These are phyloP conservation scores for Saccharum hybrid DNA, from an alignment of 202 grass and related monocot genomes.

Conservation along the genomic window DNA sequence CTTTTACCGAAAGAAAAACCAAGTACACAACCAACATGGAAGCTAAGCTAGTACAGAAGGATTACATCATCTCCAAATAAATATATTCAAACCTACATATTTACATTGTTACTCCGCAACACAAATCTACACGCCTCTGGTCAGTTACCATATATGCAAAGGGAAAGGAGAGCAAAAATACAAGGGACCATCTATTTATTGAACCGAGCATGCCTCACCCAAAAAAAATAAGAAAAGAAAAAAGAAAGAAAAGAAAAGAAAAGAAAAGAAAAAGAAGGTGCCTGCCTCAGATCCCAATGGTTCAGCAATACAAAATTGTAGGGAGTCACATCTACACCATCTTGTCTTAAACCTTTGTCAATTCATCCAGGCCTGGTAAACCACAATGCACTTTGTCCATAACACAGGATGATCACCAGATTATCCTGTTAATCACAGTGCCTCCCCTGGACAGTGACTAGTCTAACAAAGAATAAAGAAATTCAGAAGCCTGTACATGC, in stretches of 20 bases:
- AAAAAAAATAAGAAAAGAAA: no score
- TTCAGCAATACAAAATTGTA: conserved; percentile 71
- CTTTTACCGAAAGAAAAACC: not conserved
- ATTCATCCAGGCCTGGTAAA: conserved; percentile 25
- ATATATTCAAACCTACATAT: conserved; percentile 39
- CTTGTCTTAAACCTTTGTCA: conserved; percentile 31
- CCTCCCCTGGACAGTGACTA: conserved; percentile 41
- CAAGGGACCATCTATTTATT: conserved; percentile 46
- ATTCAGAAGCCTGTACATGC: conserved; percentile 55
- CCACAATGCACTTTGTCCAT: conserved; percentile 6
- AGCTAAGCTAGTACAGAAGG: not conserved
- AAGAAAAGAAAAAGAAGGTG: conserved; percentile 36
- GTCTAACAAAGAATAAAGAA: conserved; percentile 61
- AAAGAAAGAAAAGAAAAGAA: no score
- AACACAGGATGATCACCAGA: conserved; percentile 36
- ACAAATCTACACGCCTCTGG: conserved; percentile 26
- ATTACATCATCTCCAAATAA: not conserved
- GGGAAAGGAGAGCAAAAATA: conserved; percentile 35
- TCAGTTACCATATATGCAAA: conserved; percentile 29
- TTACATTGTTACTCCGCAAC: conserved; percentile 43
- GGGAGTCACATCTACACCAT: conserved; percentile 33
- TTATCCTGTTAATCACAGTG: conserved; percentile 39
- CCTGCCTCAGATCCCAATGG: conserved; percentile 53
- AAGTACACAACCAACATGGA: not conserved
- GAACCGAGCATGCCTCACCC: conserved; percentile 56